Base-by-base conservation (phyloP, 805 yeast genomes). In the Saturnispora kantuleensis region DNA sequence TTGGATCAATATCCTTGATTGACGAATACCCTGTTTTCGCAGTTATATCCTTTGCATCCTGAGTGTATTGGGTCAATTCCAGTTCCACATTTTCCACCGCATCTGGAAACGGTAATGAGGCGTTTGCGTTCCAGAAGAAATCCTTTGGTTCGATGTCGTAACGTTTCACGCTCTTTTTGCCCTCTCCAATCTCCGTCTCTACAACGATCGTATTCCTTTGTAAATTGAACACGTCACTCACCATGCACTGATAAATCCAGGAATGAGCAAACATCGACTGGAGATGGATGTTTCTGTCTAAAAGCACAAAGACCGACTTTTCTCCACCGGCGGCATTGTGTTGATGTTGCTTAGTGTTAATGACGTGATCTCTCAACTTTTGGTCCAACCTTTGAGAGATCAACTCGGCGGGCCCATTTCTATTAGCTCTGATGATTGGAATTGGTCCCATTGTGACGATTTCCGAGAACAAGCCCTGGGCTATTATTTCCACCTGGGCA, bases 211-310 rank as follows among this genome's bases (percentile, higher is more conserved):
- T 82, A 60, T 90, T 89, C 58, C 95, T 75, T 52, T 80, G 75
- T 55, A 93, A 70, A 42, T 77, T 74, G 60, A 93, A 86, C 5
- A 88, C 93, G 60, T 93, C 99, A 56, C 89, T 84, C 15, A 93
- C 93, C 77, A 93, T 80, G 56, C 96, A 88, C 67, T 90, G 96
- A 62, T 93, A 93, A 41, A 94, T 89, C 97, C 97, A 90, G 10
- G 97, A 86, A 65, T 93, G 99, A 1, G 90, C 77, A 63, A 93
- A 81, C 97, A 93, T 90, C 12, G 95, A 82, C 2, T 93, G 81
- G 49, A 93, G 70, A 64, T 93, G 97, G 47, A 93, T 71, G 58
- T 83, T 85, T 62, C 99, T 74, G 64, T 93, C 99, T 38, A 93
- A 65, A 35, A 93, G 63, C 30, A 94, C 72, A 54, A 93, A 68